These are phyloP conservation scores for Neurospora terricola DNA, from an alignment of 495 filamentous ascomycete species.

Conservation along the genomic window DNA sequence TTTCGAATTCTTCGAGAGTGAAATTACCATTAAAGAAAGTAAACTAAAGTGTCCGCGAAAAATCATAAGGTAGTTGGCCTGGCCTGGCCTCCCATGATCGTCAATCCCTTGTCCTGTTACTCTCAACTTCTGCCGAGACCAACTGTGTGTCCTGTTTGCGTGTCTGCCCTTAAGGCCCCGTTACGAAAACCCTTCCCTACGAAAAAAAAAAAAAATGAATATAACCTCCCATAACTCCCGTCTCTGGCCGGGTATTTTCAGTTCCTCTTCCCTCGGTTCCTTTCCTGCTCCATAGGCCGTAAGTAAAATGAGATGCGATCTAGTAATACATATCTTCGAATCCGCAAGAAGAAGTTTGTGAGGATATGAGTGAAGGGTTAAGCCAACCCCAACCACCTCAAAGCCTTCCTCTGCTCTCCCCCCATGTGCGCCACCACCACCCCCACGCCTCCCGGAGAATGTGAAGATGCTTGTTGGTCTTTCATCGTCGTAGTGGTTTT, in stretches of 20 bases:
- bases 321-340: not conserved
- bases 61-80: too few relatives aligned
- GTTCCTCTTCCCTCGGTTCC: not conserved
- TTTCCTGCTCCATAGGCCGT: not conserved
- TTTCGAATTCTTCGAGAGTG: not conserved
- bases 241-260: not conserved
- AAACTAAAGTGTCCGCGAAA: not conserved
- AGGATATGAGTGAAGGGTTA: too few relatives aligned
- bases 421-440: not conserved
- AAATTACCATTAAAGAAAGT: not conserved
- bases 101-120: too few relatives aligned
- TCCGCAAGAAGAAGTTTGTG: not conserved
- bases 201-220: not conserved
- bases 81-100: too few relatives aligned
- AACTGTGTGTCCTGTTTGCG: not conserved
- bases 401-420: slow-evolving; percentile 8
- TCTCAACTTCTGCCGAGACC: too few relatives aligned
- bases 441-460: not conserved
- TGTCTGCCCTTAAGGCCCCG: too few relatives aligned
- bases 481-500: not conserved
- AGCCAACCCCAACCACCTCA: slow-evolving; percentile 14
- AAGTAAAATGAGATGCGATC: too few relatives aligned
- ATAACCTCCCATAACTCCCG: not conserved
- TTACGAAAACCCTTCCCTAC: too few relatives aligned
- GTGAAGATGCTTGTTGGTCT: not conserved